Conservation (phyloP, 257 asterid genomes). For the Fraxinus excelsior region DNA sequence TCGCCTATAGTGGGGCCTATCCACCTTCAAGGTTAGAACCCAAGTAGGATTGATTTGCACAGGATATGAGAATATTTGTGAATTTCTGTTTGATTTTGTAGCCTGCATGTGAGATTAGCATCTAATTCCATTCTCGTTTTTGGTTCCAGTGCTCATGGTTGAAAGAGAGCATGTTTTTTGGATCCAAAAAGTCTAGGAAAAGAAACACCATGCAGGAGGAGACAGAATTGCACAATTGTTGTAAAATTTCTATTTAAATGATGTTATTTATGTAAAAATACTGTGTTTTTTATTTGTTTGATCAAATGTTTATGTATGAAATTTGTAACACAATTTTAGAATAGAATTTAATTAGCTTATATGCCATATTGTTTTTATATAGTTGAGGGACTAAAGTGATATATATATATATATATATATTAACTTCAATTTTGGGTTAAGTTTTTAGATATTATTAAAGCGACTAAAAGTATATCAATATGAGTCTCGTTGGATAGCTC, state of each 20-base stretch:
- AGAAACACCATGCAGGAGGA: conserved; percentile 9
- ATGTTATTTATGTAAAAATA: neutral
- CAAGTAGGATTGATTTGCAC: conserved; percentile 36
- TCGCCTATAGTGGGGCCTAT: conserved; percentile 53
- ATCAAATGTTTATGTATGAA: conserved; percentile 2
- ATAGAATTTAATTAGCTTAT: too few relatives aligned
- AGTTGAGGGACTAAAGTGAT: too few relatives aligned
- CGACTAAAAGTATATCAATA: too few relatives aligned
- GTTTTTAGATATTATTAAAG: too few relatives aligned
- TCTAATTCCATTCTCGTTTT: neutral
- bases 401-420: too few relatives aligned
- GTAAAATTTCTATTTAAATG: conserved; percentile 17
- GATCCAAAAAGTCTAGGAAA: neutral
- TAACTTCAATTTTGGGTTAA: too few relatives aligned
- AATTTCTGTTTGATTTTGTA: conserved; percentile 4
- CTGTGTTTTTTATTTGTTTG: neutral
- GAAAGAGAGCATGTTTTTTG: conserved; percentile 14
- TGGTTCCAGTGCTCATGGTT: conserved; percentile 17
- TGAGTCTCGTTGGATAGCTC: too few relatives aligned
- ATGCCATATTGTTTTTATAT: too few relatives aligned
- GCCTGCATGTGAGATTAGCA: neutral
- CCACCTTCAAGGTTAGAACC: conserved; percentile 50
- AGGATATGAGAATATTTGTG: conserved; percentile 4
- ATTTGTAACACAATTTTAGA: too few relatives aligned
- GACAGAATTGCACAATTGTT: conserved; percentile 18